Percentiles rank a stretch among this genome's conserved stretches.
Conservation (phyloP, 2,329 filamentous ascomycete species). For the Pseudocercospora musae region DNA sequence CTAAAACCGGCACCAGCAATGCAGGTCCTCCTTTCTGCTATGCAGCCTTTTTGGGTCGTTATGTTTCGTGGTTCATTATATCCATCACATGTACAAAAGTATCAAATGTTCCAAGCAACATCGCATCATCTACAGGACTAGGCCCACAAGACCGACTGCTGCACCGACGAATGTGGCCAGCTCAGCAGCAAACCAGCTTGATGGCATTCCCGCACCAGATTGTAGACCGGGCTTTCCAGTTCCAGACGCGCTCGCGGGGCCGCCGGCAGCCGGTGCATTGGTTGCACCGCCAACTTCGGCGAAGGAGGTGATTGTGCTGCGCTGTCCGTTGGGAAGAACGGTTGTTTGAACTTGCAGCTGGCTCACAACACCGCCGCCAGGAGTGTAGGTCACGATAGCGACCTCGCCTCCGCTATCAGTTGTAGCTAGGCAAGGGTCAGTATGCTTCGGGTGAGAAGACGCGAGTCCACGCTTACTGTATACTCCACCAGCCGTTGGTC, state of each 20-base stretch:
- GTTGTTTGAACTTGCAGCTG: conserved; percentile 39
- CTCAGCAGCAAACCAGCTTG: conserved; percentile 28
- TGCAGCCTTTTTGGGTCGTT: conserved; percentile 2
- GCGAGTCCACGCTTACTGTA: not conserved
- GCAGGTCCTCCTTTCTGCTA: not conserved
- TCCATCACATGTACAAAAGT: conserved; percentile 6
- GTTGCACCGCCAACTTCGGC: conserved; percentile 38
- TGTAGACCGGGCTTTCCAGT: conserved; percentile 38
- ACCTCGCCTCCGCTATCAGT: conserved; percentile 42
- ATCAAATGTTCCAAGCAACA: not conserved
- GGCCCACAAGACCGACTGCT: conserved; percentile 33
- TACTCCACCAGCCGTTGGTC: conserved; percentile 1
- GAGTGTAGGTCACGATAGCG: conserved; percentile 48
- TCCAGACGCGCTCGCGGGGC: not conserved
- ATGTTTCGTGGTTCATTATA: not conserved
- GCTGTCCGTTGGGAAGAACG: conserved; percentile 35
- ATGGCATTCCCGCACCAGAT: conserved; percentile 34
- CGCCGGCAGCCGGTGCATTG: conserved; percentile 16
- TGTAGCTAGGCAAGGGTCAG: conserved; percentile 29
- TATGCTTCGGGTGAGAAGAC: too few species aligned
- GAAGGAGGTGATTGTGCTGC: conserved; percentile 44
- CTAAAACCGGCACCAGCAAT: not conserved
- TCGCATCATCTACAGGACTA: conserved; percentile 30
- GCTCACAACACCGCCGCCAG: conserved; percentile 41
- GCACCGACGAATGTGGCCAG: conserved; percentile 35